These are phyloP conservation scores for Lecanicillium sp. DNA, from an alignment of 2,329 filamentous ascomycete species.

Conservation along the genomic window DNA sequence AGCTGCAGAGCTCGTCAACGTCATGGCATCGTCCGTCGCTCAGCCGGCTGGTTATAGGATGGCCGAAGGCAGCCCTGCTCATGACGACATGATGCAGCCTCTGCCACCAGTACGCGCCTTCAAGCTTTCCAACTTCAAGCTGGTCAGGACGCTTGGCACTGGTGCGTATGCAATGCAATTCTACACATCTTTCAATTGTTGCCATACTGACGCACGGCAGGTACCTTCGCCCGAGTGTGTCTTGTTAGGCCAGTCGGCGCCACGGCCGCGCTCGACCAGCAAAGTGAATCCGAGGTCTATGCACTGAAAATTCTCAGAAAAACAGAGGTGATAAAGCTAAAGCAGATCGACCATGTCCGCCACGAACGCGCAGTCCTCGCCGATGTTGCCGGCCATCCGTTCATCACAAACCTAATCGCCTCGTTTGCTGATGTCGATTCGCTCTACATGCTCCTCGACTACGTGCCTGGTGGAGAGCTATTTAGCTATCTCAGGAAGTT, in stretches of 20 bases:
- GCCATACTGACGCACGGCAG: slow-evolving; percentile 29
- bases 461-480: slow-evolving; percentile 76
- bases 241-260: slow-evolving; percentile 61
- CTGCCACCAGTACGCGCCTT: slow-evolving; percentile 26
- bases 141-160: slow-evolving; percentile 71
- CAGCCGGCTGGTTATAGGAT: slow-evolving; percentile 3
- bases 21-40: slow-evolving; percentile 10
- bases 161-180: slow-evolving; percentile 39
- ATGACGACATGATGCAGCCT: slow-evolving; percentile 12
- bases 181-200: slow-evolving; percentile 1
- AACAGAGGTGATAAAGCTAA: slow-evolving; percentile 69
- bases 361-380: slow-evolving; percentile 75
- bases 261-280: slow-evolving; percentile 28
- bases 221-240: slow-evolving; percentile 78
- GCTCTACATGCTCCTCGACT: slow-evolving; percentile 78
- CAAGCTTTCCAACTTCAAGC: slow-evolving; percentile 54
- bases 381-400: slow-evolving; percentile 73
- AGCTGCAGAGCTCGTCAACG: background rate
- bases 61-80: background rate
- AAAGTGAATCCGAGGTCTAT: slow-evolving; percentile 51
- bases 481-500: slow-evolving; percentile 76
- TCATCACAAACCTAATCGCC: slow-evolving; percentile 72
- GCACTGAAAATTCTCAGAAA: slow-evolving; percentile 75
- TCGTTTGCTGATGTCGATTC: slow-evolving; percentile 76
- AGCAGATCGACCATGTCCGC: slow-evolving; percentile 81